Evolutionary conservation across 2,329 filamentous ascomycete species (phyloP), one percentile per base, ranked within the genome.

Genomic region (Phialocephala subalpina): DNA sequence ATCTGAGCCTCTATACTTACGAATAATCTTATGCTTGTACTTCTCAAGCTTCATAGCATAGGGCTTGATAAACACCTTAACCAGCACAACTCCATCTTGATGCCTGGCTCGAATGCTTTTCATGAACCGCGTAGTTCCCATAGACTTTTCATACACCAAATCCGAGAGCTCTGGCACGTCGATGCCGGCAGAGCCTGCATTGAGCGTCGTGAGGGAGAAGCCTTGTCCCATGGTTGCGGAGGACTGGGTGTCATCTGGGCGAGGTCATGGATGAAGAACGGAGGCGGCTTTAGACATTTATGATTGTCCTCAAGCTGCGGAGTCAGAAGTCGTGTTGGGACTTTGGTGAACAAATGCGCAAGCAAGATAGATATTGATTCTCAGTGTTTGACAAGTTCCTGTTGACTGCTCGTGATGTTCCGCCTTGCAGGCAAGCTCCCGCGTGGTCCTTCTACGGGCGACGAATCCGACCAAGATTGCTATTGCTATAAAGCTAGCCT

Each of bases 11-110:
- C 18, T 12, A 60, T 38, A 80, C 89, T 77, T 80, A 95, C 93
- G 84, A 66, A 91, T 86, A 49, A 98, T 90, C 70, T 88, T 87
- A 74, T 88, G 88, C 74, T 92, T 90, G 80, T 97, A 97, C 69
- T 88, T 82, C 69, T 91, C 90, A 69, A 98, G 86, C 67, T 92
- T 88, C 81, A 97, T 91, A 29, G 91, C 86, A 77, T 94, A 97
- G 2, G 94, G 94, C 80, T 99, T 99, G 79, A 97, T 92, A 64
- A 97, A 91, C 35, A 97, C 91, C 81, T 98, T 98, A 76, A 97
- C 94, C 63, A 98, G 90, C 20, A 97, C 94, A 47, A 97, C 84
- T 63, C 96, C 95, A 82, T 97, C 92, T 74, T 92, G 91, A 77
- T 97, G 93, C 58, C 94, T 87, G 27, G 95, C 96, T 70, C 95